phyloP scores from a whole-genome alignment of 345 rosid genomes.

The Clarkia xantiana region DNA sequence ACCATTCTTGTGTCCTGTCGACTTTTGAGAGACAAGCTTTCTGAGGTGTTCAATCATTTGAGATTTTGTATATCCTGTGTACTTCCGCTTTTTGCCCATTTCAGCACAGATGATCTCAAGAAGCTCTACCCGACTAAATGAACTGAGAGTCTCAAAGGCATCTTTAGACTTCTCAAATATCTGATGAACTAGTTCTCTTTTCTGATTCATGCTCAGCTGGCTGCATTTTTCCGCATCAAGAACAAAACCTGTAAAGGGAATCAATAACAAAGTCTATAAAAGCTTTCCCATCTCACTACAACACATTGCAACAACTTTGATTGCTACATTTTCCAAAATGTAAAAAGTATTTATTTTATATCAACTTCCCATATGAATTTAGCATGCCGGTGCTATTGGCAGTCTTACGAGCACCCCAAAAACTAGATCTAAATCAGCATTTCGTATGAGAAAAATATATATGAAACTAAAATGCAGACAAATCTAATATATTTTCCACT shows the following conservation, averaged over 20 bases:
- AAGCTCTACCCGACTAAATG: conserved; percentile 67
- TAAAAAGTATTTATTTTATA: no score
- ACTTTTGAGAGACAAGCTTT: conserved; percentile 40
- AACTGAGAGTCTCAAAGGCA: conserved; percentile 54
- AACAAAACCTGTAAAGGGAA: conserved; percentile 24
- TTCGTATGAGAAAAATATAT: no score
- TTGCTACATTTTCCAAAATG: no score
- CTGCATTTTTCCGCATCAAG: conserved; percentile 38
- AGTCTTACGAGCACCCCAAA: no score
- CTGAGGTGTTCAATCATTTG: conserved; percentile 67
- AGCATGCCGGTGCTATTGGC: no score
- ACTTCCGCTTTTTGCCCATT: conserved; percentile 71
- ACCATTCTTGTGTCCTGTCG: conserved; percentile 8
- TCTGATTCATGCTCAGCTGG: conserved; percentile 48
- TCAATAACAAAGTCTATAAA: background rate
- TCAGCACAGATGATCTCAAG: conserved; percentile 70
- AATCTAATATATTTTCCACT: no score
- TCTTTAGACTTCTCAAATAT: conserved; percentile 41
- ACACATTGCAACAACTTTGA: no score
- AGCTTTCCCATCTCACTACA: background rate
- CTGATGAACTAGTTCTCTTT: conserved; percentile 47
- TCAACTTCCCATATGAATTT: no score
- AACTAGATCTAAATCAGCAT: no score
- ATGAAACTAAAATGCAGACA: no score
- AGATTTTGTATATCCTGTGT: conserved; percentile 53